phyloP scores from a whole-genome alignment of 1,139 yeast species.

The Blastobotrys malaysiensis region DNA sequence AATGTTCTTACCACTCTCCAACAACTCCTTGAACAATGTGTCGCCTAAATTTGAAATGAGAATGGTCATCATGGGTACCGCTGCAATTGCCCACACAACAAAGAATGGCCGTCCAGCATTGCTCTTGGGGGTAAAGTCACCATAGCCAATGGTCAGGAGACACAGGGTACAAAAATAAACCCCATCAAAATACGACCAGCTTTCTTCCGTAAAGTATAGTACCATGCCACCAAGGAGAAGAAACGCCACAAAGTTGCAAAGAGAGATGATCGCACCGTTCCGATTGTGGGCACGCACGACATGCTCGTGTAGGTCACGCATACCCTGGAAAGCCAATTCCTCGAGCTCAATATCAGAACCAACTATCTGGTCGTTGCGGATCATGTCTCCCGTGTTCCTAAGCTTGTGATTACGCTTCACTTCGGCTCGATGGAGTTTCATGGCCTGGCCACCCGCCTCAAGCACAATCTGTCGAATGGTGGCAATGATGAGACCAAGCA shows the following conservation, averaged over 20 bases:
- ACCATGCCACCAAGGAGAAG: constrained; percentile 70
- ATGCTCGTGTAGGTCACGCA: constrained; percentile 43
- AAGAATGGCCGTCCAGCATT: constrained; percentile 69
- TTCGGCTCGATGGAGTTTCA: constrained; percentile 23
- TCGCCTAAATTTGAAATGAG: constrained; percentile 71
- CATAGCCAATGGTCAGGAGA: constrained; percentile 78
- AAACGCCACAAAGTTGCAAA: constrained; percentile 48
- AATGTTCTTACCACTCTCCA: constrained; percentile 8
- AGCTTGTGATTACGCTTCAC: constrained; percentile 14
- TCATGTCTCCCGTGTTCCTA: constrained; percentile 23
- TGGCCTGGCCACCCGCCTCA: constrained; percentile 54
- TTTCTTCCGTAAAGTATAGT: constrained; percentile 48
- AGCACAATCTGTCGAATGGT: constrained; percentile 62
- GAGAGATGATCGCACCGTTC: constrained; percentile 38
- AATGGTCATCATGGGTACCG: constrained; percentile 84
- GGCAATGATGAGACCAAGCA: constrained; percentile 66
- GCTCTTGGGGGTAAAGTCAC: constrained; percentile 60
- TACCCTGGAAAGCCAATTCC: constrained; percentile 42
- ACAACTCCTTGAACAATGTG: constrained; percentile 37
- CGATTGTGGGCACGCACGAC: constrained; percentile 34
- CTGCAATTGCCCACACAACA: constrained; percentile 71
- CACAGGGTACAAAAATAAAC: constrained; percentile 72
- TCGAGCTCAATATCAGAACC: neutral
- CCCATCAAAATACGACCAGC: constrained; percentile 64
- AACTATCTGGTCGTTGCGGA: constrained; percentile 16